Base-by-base conservation (phyloP, 2,329 filamentous ascomycete genomes). In the Alternaria sp. region DNA sequence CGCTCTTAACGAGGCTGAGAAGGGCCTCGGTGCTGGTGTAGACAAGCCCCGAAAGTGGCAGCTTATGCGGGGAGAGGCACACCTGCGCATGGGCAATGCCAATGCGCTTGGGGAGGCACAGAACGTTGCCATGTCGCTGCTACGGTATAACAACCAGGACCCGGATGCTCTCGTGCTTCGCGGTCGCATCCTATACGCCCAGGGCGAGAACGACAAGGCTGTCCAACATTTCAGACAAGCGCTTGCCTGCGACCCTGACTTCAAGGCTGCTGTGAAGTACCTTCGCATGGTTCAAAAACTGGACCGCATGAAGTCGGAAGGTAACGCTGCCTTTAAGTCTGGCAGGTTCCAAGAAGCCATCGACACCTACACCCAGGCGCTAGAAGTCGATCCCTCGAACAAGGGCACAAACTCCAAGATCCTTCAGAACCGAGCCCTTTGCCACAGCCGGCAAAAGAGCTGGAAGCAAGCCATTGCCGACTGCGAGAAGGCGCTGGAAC, bases 191-290 rank as follows among this genome's bases (percentile, higher is more conserved):
- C 85, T 97, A 51, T 98, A 98, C 73, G 90, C 89, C 4, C 92
- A 95, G 77, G 95, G 95, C 30, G 95, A 99, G 70, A 97, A 97
- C 74, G 92, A 96, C 3, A 97, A 97, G 84, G 94, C 95, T 2
- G 86, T 97, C 44, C 92, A 94, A 76, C 92, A 96, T 78, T 95
- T 98, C 83, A 89, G 93, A 67, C 92, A 95, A 82, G 95, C 94
- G 20, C 83, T 97, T 57, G 91, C 86, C 77, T 93, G 94, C 78
- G 95, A 98, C 71, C 95, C 95, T 9, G 95, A 99, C 79, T 95
- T 92, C 83, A 90, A 89, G 71, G 90, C 92, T 65, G 94, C 94
- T 8, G 87, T 97, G 71, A 96, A 93, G 82, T 94, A 92, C 82
- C 84, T 98, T 62, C 88, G 92, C 63, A 91, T 92, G 76, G 93